phyloP scores from a whole-genome alignment of 768 basidiomycete species.

The Auricularia auricula-judae region DNA sequence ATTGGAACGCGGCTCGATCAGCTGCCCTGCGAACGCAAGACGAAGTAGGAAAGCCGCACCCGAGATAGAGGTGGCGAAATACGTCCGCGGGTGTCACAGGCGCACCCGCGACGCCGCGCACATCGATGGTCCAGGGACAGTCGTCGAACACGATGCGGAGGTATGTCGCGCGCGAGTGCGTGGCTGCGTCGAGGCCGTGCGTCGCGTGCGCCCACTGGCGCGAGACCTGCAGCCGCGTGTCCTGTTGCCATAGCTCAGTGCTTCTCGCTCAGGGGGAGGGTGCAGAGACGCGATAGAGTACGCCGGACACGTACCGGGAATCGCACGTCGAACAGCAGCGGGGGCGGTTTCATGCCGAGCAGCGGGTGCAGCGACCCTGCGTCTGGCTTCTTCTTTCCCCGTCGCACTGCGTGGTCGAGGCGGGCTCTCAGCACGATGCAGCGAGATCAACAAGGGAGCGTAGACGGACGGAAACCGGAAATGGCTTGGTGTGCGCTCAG shows the following conservation, averaged over 20 bases:
- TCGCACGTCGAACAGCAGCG: conserved; percentile 1
- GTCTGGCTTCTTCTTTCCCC: neutral
- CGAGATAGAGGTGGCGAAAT: neutral
- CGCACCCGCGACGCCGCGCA: neutral
- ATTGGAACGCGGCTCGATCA: neutral
- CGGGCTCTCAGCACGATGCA: neutral
- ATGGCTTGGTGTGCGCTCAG: neutral
- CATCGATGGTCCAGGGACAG: neutral
- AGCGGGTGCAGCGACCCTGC: neutral
- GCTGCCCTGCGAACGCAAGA: neutral
- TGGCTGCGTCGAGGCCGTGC: neutral
- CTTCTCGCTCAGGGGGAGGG: neutral
- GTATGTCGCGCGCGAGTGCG: neutral
- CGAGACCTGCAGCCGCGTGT: neutral
- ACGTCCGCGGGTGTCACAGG: neutral
- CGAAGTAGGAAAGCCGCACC: neutral
- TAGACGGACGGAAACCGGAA: neutral
- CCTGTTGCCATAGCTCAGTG: neutral
- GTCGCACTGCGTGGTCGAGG: neutral
- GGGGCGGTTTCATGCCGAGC: neutral
- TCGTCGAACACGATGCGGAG: conserved; percentile 1
- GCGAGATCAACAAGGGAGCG: neutral
- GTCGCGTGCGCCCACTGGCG: neutral
- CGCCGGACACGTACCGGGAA: neutral
- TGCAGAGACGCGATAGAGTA: neutral